Base-by-base conservation (phyloP, 2,329 filamentous ascomycete species). In the Fusarium cicatricum region DNA sequence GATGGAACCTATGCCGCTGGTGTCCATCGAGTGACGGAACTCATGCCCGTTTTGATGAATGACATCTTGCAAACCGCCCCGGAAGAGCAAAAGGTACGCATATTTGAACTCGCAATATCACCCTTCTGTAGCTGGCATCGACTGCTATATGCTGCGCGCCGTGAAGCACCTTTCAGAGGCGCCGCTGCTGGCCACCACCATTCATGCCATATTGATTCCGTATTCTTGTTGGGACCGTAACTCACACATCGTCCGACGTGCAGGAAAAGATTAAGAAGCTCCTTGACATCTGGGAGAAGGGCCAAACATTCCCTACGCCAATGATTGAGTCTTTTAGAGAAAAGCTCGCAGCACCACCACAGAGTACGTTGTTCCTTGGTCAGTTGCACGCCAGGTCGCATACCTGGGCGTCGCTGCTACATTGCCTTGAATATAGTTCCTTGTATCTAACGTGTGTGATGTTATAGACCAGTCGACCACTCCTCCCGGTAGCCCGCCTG, bases 201-300 rank as follows among this genome's bases (percentile, higher is more conserved):
- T 52, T 42, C 53, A 55, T 68, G 65, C 60, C 46, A 63, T 58
- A 45, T 54, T 52, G 53, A 42, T 50, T 47, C 45, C 44, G 53
- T 55, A 55, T 52, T 43, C 39, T 54, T 55, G 34, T 52, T 64
- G 64, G 67, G 64, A 69, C 45, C 62, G 71, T 74, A 73, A 68
- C 72, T 74, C 71, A 83, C 80, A 60, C 55, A 61, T 71, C 72
- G 67, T 66, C 68, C 73, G 71, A 62, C 65, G 73, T 87, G 81
- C 89, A 95, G 90, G 92, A 96, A 74, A 98, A 97, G 81, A 94
- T 98, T 76, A 78, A 77, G 67, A 98, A 98, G 75, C 85, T 99
- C 68, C 82, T 98, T 78, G 93, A 97, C 73, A 99, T 99, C 66
- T 99, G 95, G 95, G 93, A 97, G 74, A 95, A 95, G 71, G 92